Percentiles rank a stretch among this genome's conserved stretches.
Evolutionary conservation across 441 rosid genomes (phyloP).

Genomic region (Populus tomentosa): DNA sequence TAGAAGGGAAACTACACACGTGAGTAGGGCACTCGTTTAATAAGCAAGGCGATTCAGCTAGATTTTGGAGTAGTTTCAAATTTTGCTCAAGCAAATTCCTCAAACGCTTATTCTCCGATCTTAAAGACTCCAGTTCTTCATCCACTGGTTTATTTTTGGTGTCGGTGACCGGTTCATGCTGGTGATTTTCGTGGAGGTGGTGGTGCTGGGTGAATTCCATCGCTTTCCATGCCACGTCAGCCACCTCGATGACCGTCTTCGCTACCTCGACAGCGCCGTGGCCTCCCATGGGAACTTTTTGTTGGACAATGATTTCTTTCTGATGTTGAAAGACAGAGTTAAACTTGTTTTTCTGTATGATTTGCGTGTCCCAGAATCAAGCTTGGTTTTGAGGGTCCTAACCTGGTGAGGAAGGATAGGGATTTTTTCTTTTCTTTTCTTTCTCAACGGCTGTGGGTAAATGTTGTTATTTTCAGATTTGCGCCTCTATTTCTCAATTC

Average conservation of each 20-base stretch:
- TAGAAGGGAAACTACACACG: constrained; percentile 35
- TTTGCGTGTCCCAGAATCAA: neutral
- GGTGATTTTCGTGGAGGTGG: constrained; percentile 20
- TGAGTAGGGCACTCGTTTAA: constrained; percentile 72
- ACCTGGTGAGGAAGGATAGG: neutral
- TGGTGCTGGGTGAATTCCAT: constrained; percentile 60
- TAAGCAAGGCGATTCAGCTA: constrained; percentile 62
- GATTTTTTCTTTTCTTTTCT: no score
- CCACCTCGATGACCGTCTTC: constrained; percentile 86
- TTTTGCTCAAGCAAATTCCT: constrained; percentile 60
- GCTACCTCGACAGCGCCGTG: constrained; percentile 79
- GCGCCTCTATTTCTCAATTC: neutral
- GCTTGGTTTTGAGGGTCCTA: neutral
- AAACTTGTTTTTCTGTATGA: neutral
- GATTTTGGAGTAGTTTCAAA: constrained; percentile 61
- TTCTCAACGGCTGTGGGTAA: neutral
- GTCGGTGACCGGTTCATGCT: neutral
- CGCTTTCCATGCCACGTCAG: constrained; percentile 89
- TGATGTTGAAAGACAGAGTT: neutral
- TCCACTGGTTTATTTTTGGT: constrained; percentile 21
- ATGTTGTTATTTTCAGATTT: neutral
- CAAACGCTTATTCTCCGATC: constrained; percentile 59
- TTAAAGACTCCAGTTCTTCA: constrained; percentile 42
- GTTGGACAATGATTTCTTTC: neutral
- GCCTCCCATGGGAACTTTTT: constrained; percentile 35